These are phyloP conservation scores for Venturia asperata DNA, from an alignment of 2,329 filamentous ascomycete species.

Conservation along the genomic window DNA sequence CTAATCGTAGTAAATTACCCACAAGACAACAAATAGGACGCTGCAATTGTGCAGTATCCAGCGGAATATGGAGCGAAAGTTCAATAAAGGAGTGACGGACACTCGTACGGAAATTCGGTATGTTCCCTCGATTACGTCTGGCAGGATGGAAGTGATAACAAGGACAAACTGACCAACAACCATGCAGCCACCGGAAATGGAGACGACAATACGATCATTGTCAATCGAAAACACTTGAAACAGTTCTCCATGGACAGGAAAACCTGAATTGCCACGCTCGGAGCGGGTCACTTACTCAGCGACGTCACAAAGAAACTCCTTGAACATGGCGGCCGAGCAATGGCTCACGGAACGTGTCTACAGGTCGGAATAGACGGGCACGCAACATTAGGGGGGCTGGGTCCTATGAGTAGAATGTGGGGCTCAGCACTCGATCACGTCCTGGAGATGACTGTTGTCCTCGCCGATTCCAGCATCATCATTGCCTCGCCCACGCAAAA, in stretches of 20 bases:
- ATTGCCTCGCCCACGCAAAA: slow-evolving; percentile 24
- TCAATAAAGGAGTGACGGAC: slow-evolving; percentile 46
- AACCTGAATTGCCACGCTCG: slow-evolving; percentile 50
- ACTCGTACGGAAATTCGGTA: slow-evolving; percentile 47
- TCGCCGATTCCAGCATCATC: slow-evolving; percentile 29
- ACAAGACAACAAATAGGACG: slow-evolving; percentile 35
- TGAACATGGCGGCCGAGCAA: slow-evolving; percentile 29
- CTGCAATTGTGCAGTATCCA: slow-evolving; percentile 43
- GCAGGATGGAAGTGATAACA: slow-evolving; percentile 19
- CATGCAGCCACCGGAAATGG: slow-evolving; percentile 27
- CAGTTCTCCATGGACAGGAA: slow-evolving; percentile 46
- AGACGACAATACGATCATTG: slow-evolving; percentile 32
- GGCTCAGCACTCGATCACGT: slow-evolving; percentile 48
- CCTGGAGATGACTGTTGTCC: slow-evolving; percentile 31
- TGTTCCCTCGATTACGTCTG: too few relatives aligned
- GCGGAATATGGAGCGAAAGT: slow-evolving; percentile 39
- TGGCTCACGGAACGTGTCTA: slow-evolving; percentile 35
- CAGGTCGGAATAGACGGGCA: slow-evolving; percentile 37
- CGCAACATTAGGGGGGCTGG: slow-evolving; percentile 31
- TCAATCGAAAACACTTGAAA: slow-evolving; percentile 50
- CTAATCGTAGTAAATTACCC: slow-evolving; percentile 33
- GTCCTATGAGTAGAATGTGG: slow-evolving; percentile 43
- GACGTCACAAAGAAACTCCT: slow-evolving; percentile 42
- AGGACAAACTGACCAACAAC: background rate
- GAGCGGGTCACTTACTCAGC: slow-evolving; percentile 47